Evolutionary conservation across 2,329 filamentous ascomycete species (phyloP), one percentile per base, ranked within the genome.

Genomic region (Fusarium floridanum): DNA sequence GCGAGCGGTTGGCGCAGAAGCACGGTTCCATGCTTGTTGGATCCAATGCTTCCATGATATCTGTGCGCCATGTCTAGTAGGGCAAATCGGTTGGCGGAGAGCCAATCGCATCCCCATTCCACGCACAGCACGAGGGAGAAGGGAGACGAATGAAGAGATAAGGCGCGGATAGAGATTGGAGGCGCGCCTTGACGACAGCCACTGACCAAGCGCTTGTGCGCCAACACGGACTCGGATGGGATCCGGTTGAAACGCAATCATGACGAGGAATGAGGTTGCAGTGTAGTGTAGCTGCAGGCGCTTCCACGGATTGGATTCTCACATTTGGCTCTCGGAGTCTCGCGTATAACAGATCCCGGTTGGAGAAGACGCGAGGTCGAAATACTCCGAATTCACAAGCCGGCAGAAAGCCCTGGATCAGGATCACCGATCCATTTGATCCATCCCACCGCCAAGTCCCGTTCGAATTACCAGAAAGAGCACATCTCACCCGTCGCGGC

Each of bases 111-210:
- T 27, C 53, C 32, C 27, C 63, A 50, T 62, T 62, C 45, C 61
- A 64, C 32, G 34, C 36, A 32, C 36, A 64, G 63, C 34, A 64
- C 48, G 34, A 37, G 37, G 24, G 37, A 66, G 27, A 43, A 43
- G 61, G 17, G 61, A 56, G 45, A 61, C 59, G 41, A 60, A 61
- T 68, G 60, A 22, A 57, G 61, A 75, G 73, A 75, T 75, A 75
- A 73, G 72, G 39, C 59, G 53, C 56, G 36, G 50, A 64, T 45
- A 37, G 53, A 67, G 32, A 71, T 63, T 67, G 60, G 48, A 75
- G 55, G 63, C 32, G 59, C 50, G 61, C 61, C 56, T 68, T 72
- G 56, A 68, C 36, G 56, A 43, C 37, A 66, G 34, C 65, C 48
- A 48, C 56, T 59, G 65, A 64, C 68, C 53, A 39, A 64, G 64